These are phyloP conservation scores for Rauvolfia tetraphylla DNA, from an alignment of 257 asterid genomes.

Conservation along the genomic window DNA sequence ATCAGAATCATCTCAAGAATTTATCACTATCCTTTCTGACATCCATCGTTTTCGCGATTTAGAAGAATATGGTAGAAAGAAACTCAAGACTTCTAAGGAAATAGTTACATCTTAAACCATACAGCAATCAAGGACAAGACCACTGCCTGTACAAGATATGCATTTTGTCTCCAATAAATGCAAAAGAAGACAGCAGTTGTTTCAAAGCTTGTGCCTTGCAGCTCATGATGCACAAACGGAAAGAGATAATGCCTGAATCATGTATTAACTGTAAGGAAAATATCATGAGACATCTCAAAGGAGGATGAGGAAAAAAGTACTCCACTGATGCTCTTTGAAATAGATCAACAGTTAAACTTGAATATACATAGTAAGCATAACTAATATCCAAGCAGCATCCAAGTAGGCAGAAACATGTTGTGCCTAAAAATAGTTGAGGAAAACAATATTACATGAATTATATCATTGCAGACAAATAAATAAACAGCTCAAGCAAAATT, in stretches of 20 bases:
- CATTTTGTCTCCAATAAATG: neutral
- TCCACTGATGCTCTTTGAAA: neutral
- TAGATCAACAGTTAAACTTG: neutral
- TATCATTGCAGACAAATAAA: neutral
- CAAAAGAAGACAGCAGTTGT: neutral
- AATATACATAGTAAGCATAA: neutral
- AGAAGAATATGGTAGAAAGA: neutral
- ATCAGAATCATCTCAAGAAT: neutral
- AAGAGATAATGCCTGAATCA: neutral
- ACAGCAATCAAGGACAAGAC: neutral
- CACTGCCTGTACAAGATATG: neutral
- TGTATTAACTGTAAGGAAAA: neutral
- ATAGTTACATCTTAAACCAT: neutral
- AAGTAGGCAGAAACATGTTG: neutral
- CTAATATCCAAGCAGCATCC: neutral
- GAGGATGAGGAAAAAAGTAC: neutral
- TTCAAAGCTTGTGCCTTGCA: neutral
- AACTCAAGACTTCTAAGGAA: neutral
- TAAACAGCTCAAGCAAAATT: neutral
- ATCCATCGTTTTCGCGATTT: neutral
- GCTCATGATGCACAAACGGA: neutral
- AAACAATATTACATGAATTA: constrained; percentile 1
- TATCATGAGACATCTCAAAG: neutral
- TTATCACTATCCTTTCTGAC: neutral
- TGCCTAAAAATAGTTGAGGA: neutral